Evolutionary conservation across 805 yeast species (phyloP).

Genomic region (Vanderwaltozyma tropicalis): DNA sequence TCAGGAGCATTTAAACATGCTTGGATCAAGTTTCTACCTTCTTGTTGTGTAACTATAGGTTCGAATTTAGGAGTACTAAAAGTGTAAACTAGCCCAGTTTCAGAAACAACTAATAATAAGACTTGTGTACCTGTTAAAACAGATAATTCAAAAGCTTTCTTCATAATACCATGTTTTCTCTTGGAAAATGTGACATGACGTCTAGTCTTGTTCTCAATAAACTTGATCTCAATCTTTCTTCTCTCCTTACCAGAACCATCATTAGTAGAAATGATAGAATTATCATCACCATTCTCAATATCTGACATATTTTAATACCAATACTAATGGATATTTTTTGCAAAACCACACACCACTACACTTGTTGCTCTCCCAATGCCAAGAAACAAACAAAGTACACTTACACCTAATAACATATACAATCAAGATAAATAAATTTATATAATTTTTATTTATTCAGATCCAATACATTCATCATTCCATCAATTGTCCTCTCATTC

Average conservation of each 20-base stretch:
- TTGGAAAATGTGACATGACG: slow-evolving; percentile 97
- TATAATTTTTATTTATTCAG: no score
- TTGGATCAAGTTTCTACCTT: slow-evolving; percentile 93
- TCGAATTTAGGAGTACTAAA: slow-evolving; percentile 98
- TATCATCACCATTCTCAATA: background rate
- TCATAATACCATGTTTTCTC: slow-evolving; percentile 98
- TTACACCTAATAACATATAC: no score
- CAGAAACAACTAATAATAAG: slow-evolving; percentile 84
- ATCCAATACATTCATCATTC: no score
- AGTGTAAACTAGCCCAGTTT: slow-evolving; percentile 97
- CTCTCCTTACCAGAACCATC: slow-evolving; percentile 36
- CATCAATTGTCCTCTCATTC: no score
- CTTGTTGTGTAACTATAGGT: slow-evolving; percentile 93
- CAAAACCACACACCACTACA: no score
- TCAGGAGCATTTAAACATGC: slow-evolving; percentile 97
- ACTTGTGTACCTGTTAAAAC: slow-evolving; percentile 98
- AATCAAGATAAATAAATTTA: no score
- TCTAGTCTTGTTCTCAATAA: slow-evolving; percentile 94
- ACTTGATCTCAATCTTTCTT: slow-evolving; percentile 92
- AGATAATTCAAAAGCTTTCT: slow-evolving; percentile 95
- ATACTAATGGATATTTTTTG: no score
- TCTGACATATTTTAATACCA: no score
- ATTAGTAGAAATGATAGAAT: background rate
- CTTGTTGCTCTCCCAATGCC: no score
- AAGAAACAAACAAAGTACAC: no score